Conservation (phyloP, 1,284 basidiomycete genomes). For the Ganoderma multipileum region DNA sequence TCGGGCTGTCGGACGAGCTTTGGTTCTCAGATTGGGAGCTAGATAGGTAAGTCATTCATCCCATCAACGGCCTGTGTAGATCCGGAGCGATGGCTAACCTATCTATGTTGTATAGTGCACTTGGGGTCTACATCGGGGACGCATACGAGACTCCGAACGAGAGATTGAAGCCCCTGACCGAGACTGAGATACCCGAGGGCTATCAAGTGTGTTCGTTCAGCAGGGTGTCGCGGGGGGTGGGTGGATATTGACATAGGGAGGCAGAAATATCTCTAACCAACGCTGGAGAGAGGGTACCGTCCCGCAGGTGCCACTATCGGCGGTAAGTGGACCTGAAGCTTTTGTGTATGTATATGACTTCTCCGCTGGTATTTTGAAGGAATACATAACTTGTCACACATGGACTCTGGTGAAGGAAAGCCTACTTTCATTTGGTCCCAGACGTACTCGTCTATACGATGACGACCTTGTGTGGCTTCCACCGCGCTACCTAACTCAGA, state of each 20-base stretch:
- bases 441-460: no score
- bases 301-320: slow-evolving; percentile 31
- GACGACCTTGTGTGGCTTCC: no score
- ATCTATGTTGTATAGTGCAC: slow-evolving; percentile 48
- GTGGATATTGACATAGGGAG: not conserved
- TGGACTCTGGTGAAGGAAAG: no score
- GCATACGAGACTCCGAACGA: slow-evolving; percentile 77
- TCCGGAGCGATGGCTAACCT: no score
- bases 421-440: no score
- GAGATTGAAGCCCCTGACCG: slow-evolving; percentile 69
- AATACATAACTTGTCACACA: no score
- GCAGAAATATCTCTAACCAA: slow-evolving; percentile 38
- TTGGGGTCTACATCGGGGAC: slow-evolving; percentile 71
- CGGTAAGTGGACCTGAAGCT: not conserved
- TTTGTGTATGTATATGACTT: not conserved
- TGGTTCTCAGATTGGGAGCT: slow-evolving; percentile 82
- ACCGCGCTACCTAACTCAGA: no score
- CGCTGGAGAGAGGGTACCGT: slow-evolving; percentile 52
- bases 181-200: slow-evolving; percentile 54
- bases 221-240: fast-evolving
- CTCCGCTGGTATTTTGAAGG: no score
- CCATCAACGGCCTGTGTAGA: no score
- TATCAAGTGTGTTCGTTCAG: slow-evolving; percentile 52
- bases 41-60: slow-evolving; percentile 72
- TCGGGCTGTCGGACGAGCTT: slow-evolving; percentile 79